Evolutionary conservation across 208 protist species (phyloP), one percentile per base, ranked within the genome.

Genomic region (Angomonas desouzai): DNA sequence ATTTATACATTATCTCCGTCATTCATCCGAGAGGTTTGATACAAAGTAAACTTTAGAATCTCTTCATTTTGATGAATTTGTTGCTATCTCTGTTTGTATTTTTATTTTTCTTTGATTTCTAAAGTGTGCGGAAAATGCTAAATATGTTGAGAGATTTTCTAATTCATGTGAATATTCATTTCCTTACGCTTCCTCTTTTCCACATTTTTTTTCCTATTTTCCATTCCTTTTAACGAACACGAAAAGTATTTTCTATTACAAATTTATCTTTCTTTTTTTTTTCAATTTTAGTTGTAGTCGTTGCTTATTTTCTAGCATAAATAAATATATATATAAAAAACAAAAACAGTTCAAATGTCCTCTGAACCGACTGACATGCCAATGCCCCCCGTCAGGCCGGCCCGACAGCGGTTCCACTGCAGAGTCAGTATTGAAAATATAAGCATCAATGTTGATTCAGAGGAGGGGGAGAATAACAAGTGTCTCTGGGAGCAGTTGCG

Each of bases 401-500:
- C 56, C 1, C 56, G 38, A 28, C 62, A 68, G 11, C 62, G 68
- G 38, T 79, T 83, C 60, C 62, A 68, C 20, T 89, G 83, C 66
- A 71, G 73, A 48, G 53, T 89, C 36, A 73, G 74, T 36, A 58
- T 89, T 11, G 76, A 89, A 60, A 70, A 89, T 38, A 56, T 82
- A 30, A 63, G 27, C 28, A 62, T 89, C 29, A 76, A 70, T 38
- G 61, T 83, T 25, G 62, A 72, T 33, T 59, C 68, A 1, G 57
- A 49, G 36, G 70, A 49, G 30, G 55, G 43, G 28, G 60, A 40
- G 40, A 11, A 64, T 27, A 55, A 76, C 51, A 48, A 73, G 29
- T 22, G 56, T 7, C 74, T 70, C 51, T 89, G 83, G 78, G 83
- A 89, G 67, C 78, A 89, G 75, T 61, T 80, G 0, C 43, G 76